phyloP scores from a whole-genome alignment of 2,329 filamentous ascomycete species.

The Mariannaea elegans region DNA sequence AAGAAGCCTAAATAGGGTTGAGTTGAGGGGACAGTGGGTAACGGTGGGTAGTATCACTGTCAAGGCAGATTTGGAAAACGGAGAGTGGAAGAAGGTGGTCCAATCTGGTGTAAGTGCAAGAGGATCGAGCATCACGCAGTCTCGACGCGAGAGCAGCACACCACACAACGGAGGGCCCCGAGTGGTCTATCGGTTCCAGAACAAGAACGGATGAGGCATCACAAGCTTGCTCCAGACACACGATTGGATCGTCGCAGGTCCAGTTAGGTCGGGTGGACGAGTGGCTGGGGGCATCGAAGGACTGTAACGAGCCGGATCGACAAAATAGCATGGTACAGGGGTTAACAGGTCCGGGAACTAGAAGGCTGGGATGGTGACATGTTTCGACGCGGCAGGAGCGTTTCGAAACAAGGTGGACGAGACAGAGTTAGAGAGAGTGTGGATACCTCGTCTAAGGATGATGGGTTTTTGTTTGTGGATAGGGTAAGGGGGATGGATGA shows the following conservation, averaged over 20 bases:
- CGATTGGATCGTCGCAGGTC: slow-evolving; percentile 20
- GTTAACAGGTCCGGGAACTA: slow-evolving; percentile 7
- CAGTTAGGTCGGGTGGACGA: slow-evolving; percentile 14
- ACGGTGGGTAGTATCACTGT: slow-evolving; percentile 6
- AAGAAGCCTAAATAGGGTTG: slow-evolving; percentile 1
- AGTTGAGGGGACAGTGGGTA: slow-evolving; percentile 3
- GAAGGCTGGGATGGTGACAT: slow-evolving; percentile 19
- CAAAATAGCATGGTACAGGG: slow-evolving; percentile 15
- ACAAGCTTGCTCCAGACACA: neutral
- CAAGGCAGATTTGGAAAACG: slow-evolving; percentile 15
- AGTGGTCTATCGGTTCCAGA: slow-evolving; percentile 9
- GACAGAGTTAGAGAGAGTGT: slow-evolving; percentile 9
- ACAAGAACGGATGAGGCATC: neutral
- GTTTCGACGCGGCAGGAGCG: slow-evolving; percentile 33
- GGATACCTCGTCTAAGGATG: neutral
- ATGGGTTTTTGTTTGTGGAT: neutral
- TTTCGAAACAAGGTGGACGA: slow-evolving; percentile 25
- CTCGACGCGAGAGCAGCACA: slow-evolving; percentile 2
- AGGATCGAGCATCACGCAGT: slow-evolving; percentile 14
- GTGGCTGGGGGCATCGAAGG: slow-evolving; percentile 16
- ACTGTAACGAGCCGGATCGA: slow-evolving; percentile 32
- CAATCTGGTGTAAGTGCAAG: slow-evolving; percentile 17
- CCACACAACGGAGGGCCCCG: slow-evolving; percentile 15
- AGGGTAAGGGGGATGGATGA: slow-evolving; percentile 8
- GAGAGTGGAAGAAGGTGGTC: slow-evolving; percentile 1